Evolutionary conservation across 148 eudicot species (phyloP).

Genomic region (Rhododendron williamsianum): DNA sequence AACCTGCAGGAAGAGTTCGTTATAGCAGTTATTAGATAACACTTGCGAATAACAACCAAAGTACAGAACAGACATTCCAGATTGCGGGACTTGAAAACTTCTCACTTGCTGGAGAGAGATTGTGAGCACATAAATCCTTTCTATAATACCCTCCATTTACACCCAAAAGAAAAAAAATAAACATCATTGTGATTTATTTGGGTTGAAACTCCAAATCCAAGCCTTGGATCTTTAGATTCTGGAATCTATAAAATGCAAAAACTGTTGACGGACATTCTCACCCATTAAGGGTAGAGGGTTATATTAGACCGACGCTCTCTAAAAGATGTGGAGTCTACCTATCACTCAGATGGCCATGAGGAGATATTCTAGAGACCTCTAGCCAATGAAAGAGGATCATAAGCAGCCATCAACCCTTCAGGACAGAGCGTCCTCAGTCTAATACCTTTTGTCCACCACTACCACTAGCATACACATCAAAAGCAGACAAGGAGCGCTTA

Average conservation of each 20-base stretch:
- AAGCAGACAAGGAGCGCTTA: not conserved
- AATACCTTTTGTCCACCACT: not conserved
- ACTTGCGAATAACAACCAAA: not conserved
- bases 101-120: not conserved
- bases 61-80: not conserved
- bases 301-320: not conserved
- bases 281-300: not conserved
- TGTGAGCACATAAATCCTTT: not conserved
- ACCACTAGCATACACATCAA: not conserved
- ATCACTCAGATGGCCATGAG: not conserved
- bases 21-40: constrained; percentile 6
- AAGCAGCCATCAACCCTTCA: not conserved
- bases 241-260: not conserved
- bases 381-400: not conserved
- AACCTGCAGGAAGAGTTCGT: constrained; percentile 38
- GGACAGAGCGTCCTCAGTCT: not conserved
- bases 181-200: not conserved
- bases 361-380: not conserved
- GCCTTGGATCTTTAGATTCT: not conserved
- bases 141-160: not conserved
- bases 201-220: not conserved
- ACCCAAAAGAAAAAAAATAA: not conserved
- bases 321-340: not conserved
- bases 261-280: not conserved
- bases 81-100: not conserved